These are phyloP conservation scores for Medicago truncatula DNA, from an alignment of 306 rosid species.

Conservation along the genomic window DNA sequence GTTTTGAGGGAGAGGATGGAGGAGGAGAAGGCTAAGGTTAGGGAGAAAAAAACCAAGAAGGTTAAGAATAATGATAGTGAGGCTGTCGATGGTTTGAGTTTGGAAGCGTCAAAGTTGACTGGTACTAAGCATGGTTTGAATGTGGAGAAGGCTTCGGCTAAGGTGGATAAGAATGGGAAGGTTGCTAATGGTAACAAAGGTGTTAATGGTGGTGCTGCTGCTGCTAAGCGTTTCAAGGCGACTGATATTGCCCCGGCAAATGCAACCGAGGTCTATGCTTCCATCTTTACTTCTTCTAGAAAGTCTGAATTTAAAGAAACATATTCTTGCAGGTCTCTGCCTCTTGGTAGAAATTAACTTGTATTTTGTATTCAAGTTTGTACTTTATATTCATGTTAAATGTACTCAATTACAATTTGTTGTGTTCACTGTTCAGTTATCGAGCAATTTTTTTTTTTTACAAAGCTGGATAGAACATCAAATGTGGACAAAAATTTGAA, in stretches of 20 bases:
- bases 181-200: slow-evolving; percentile 57
- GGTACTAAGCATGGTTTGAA: slow-evolving; percentile 77
- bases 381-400: slow-evolving; percentile 5
- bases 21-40: slow-evolving; percentile 65
- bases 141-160: slow-evolving; percentile 60
- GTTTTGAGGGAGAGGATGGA: slow-evolving; percentile 81
- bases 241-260: slow-evolving; percentile 66
- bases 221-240: slow-evolving; percentile 37
- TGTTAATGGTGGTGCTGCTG: slow-evolving; percentile 42
- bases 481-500: no score
- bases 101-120: slow-evolving; percentile 58
- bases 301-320: slow-evolving; percentile 83
- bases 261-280: slow-evolving; percentile 88
- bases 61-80: slow-evolving; percentile 51
- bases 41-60: slow-evolving; percentile 73
- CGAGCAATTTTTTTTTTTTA: no score
- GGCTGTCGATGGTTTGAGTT: slow-evolving; percentile 40
- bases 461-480: no score
- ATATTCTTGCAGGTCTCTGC: slow-evolving; percentile 78
- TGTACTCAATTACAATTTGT: slow-evolving; percentile 11
- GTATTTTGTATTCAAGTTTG: slow-evolving; percentile 9
- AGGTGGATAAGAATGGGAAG: slow-evolving; percentile 58
- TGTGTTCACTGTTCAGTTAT: no score
- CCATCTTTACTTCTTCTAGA: slow-evolving; percentile 83
- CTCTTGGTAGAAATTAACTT: slow-evolving; percentile 87